Evolutionary conservation across 2,329 filamentous ascomycete species (phyloP).

Genomic region (Trichoderma koningiopsis): DNA sequence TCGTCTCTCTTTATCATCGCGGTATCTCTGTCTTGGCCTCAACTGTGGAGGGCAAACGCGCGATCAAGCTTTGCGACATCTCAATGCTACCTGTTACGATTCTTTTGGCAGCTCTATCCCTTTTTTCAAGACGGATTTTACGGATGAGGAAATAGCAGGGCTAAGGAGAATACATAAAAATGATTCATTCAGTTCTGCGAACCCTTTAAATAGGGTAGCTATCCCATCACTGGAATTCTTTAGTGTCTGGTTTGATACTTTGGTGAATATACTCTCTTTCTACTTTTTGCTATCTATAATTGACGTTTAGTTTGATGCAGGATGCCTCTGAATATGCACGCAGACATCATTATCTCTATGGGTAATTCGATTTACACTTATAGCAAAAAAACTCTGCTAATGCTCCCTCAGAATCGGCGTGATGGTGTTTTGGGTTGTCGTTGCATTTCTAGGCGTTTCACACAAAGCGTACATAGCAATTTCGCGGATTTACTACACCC

Average conservation of each 20-base stretch:
- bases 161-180: slow-evolving; percentile 37
- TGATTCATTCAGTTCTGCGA: slow-evolving; percentile 29
- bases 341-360: slow-evolving; percentile 41
- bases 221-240: slow-evolving; percentile 42
- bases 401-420: slow-evolving; percentile 38
- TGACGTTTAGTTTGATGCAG: slow-evolving; percentile 30
- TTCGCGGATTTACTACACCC: slow-evolving; percentile 5
- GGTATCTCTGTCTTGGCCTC: slow-evolving; percentile 18
- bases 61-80: slow-evolving; percentile 1
- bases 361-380: slow-evolving; percentile 32
- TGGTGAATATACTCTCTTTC: slow-evolving; percentile 34
- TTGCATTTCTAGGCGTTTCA: slow-evolving; percentile 41
- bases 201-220: slow-evolving; percentile 36
- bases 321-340: slow-evolving; percentile 42
- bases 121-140: slow-evolving; percentile 34
- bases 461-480: slow-evolving; percentile 35
- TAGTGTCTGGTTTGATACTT: slow-evolving; percentile 42
- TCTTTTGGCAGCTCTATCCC: slow-evolving; percentile 6
- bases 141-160: slow-evolving; percentile 36
- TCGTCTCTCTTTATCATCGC: slow-evolving; percentile 19
- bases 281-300: not conserved
- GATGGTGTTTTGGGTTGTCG: slow-evolving; percentile 45
- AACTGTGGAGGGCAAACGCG: slow-evolving; percentile 16
- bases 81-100: slow-evolving; percentile 20
- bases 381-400: not conserved